Base-by-base conservation (phyloP, 1,284 basidiomycete species). In the Cryptococcus hybrid region DNA sequence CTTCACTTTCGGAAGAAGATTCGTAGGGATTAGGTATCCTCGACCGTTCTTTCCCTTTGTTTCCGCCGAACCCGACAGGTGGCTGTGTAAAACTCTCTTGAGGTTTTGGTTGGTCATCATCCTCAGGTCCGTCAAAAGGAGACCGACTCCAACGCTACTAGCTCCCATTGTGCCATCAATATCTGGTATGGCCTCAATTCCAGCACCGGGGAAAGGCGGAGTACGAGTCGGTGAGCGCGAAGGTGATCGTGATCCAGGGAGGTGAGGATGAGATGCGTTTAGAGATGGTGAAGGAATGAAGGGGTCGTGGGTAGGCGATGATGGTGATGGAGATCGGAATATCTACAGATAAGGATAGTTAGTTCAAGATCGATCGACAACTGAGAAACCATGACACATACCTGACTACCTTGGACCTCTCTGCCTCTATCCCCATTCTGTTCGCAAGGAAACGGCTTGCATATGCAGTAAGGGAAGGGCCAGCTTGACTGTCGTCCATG, bases 1-100 rank as follows among this genome's bases (percentile, higher is more conserved):
- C 66, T 54, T 63, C 66, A 5, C 71, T 69, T 3, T 58, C 61
- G 2, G 74, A 74, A 0, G 67, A 67, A 2, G 67, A 51, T 3
- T 67, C 64, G 48, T 76, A 76, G 2, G 74, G 74, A 47, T 76
- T 73, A 0, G 74, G 74, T 18, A 74, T 58, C 37, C 54, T 46
- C 7, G 51, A 40, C 37, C 46, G 53, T 5, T 18, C 54, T 52
- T 65, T 68, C 5, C 61, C 65, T 52, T 62, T 64, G 8, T 43
- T 51, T 11, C 50, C 37, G 7, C 47, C 24, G 7, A 13, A 18
- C 7, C 47, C 47, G 4, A 30, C 30, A 30, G 30, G 30, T 30
- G 30, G 30, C 13, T 24, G 7, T 30, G 39, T 13, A 34, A 24
- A 13, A 46, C 34, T 40, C 34, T 42, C 44, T 52, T n/a, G 43